phyloP scores from a whole-genome alignment of 495 filamentous ascomycete species.

The Penicillium diatomitis region DNA sequence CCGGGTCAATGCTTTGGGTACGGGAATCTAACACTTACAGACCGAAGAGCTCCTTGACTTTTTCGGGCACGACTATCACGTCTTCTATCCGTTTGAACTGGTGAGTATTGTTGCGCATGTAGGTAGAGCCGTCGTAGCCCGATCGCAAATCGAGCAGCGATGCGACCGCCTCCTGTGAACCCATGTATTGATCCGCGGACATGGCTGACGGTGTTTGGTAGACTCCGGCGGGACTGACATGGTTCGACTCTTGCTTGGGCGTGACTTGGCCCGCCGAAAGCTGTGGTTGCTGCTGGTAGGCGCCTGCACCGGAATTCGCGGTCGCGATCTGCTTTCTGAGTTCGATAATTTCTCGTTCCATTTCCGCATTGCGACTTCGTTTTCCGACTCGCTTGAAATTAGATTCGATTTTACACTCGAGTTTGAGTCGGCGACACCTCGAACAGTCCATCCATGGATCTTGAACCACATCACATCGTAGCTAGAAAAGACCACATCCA shows the following conservation, averaged over 20 bases:
- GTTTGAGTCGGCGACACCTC: slow-evolving; percentile 74
- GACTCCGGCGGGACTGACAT: slow-evolving; percentile 30
- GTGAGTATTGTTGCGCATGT: slow-evolving; percentile 35
- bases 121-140: slow-evolving; percentile 41
- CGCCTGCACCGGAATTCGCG: slow-evolving; percentile 23
- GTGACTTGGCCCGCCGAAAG: slow-evolving; percentile 41
- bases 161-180: slow-evolving; percentile 75
- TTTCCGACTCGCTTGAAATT: slow-evolving; percentile 93
- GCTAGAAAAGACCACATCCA: slow-evolving; percentile 32
- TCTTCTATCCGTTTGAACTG: slow-evolving; percentile 54
- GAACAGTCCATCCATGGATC: slow-evolving; percentile 75
- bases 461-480: slow-evolving; percentile 85
- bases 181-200: slow-evolving; percentile 56
- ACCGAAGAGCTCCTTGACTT: slow-evolving; percentile 65
- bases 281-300: slow-evolving; percentile 39
- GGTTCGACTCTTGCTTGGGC: slow-evolving; percentile 44
- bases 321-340: slow-evolving; percentile 59
- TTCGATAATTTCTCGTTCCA: slow-evolving; percentile 62
- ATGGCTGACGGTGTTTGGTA: slow-evolving; percentile 38
- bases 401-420: slow-evolving; percentile 85
- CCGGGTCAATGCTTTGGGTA: background rate
- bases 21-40: slow-evolving; percentile 36
- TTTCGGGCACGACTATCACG: slow-evolving; percentile 64
- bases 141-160: slow-evolving; percentile 66
- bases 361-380: slow-evolving; percentile 81